phyloP scores from a whole-genome alignment of 768 basidiomycete genomes.

The Coprinopsis strossmayeri region DNA sequence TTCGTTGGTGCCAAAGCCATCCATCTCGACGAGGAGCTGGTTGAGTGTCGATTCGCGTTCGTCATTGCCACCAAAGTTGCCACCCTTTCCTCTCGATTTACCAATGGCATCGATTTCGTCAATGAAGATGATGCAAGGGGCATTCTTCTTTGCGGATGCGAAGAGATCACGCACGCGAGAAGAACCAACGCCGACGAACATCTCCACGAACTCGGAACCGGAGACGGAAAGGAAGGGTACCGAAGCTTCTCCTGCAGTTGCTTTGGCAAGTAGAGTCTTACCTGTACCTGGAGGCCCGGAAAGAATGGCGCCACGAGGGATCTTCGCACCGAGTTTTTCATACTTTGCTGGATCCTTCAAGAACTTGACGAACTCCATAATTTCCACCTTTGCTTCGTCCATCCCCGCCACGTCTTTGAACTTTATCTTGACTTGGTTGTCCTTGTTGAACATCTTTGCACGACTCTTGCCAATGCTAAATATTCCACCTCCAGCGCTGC shows the following conservation, averaged over 20 bases:
- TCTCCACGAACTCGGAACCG: constrained; percentile 98
- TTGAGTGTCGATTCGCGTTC: constrained; percentile 97
- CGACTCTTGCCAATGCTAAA: constrained; percentile 96
- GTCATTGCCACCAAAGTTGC: constrained; percentile 79
- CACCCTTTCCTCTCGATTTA: constrained; percentile 82
- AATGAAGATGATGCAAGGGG: constrained; percentile 97
- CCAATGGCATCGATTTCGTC: constrained; percentile 99
- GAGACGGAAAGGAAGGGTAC: constrained; percentile 99
- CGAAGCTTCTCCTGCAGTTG: constrained; percentile 95
- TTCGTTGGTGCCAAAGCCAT: constrained; percentile 96
- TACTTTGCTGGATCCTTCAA: constrained; percentile 93
- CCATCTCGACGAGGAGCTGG: constrained; percentile 98
- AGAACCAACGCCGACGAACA: constrained; percentile 99
- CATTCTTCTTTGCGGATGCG: constrained; percentile 94
- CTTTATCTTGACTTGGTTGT: constrained; percentile 86
- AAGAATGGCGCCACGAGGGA: constrained; percentile 90
- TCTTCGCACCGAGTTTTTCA: constrained; percentile 96
- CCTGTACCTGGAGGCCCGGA: constrained; percentile 97
- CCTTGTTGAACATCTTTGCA: constrained; percentile 95
- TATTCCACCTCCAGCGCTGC: constrained; percentile 66
- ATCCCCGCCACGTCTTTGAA: constrained; percentile 98
- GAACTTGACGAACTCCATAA: constrained; percentile 99
- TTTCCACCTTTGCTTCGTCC: constrained; percentile 99
- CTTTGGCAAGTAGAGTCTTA: constrained; percentile 96
- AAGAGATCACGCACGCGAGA: constrained; percentile 97